Percentiles rank a stretch among this genome's conserved stretches.
These are phyloP conservation scores for Suillus cothurnatus DNA, from an alignment of 768 basidiomycete species.

Conservation along the genomic window DNA sequence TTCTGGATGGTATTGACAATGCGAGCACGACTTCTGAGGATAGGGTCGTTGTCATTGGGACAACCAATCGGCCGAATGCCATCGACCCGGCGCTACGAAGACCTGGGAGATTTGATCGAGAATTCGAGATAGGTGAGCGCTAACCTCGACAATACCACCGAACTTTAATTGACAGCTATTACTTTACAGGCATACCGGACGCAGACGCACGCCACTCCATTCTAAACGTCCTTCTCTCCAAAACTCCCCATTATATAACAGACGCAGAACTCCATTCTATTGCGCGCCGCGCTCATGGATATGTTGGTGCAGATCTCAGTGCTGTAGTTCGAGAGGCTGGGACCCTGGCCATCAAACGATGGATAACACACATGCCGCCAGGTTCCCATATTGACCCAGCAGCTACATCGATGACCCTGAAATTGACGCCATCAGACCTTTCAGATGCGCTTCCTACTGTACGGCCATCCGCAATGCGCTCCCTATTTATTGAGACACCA, in stretches of 20 bases:
- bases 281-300: slow-evolving; percentile 86
- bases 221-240: slow-evolving; percentile 78
- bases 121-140: slow-evolving; percentile 86
- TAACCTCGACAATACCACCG: slow-evolving; percentile 3
- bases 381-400: slow-evolving; percentile 10
- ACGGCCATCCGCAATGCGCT: slow-evolving; percentile 92
- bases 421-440: slow-evolving; percentile 65
- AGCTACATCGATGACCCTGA: slow-evolving; percentile 28
- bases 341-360: slow-evolving; percentile 87
- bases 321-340: slow-evolving; percentile 94
- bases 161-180: not conserved
- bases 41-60: slow-evolving; percentile 92
- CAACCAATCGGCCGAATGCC: slow-evolving; percentile 93
- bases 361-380: slow-evolving; percentile 43
- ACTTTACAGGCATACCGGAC: slow-evolving; percentile 79
- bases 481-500: slow-evolving; percentile 86
- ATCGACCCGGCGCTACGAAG: slow-evolving; percentile 91
- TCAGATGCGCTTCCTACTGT: slow-evolving; percentile 71
- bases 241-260: slow-evolving; percentile 76
- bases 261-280: slow-evolving; percentile 61
- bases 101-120: slow-evolving; percentile 91
- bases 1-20: slow-evolving; percentile 88
- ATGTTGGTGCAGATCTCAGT: slow-evolving; percentile 94
- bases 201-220: slow-evolving; percentile 83
- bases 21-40: slow-evolving; percentile 41